Percentiles rank a stretch among this genome's conserved stretches.
Conservation (phyloP, 2,329 filamentous ascomycete species). For the Exutisphaerella laricina region DNA sequence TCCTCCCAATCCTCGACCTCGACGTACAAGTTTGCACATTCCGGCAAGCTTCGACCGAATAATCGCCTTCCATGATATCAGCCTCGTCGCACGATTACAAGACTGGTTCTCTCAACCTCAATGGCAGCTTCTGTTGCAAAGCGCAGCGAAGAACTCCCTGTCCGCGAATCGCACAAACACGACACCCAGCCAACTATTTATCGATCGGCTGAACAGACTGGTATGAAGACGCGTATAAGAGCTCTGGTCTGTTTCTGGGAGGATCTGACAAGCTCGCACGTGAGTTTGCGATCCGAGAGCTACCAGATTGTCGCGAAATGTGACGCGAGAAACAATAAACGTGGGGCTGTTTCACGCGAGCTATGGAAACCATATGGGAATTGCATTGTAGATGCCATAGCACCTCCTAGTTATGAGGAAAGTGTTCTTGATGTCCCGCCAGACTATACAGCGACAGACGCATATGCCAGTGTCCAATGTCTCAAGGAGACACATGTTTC, state of each 20-base stretch:
- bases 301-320: background rate
- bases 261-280: slow-evolving; percentile 9
- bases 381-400: slow-evolving; percentile 8
- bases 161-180: slow-evolving; percentile 39
- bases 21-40: too few species aligned
- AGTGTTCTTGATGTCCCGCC: slow-evolving; percentile 40
- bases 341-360: slow-evolving; percentile 14
- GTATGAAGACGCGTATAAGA: slow-evolving; percentile 29
- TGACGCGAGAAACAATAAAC: background rate
- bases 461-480: slow-evolving; percentile 12
- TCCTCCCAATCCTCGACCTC: background rate
- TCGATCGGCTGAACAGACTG: slow-evolving; percentile 42
- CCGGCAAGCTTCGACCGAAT: background rate
- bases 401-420: slow-evolving; percentile 43
- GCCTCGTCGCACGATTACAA: slow-evolving; percentile 24
- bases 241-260: slow-evolving; percentile 26
- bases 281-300: background rate
- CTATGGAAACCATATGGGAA: slow-evolving; percentile 16
- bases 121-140: slow-evolving; percentile 44
- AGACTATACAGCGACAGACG: slow-evolving; percentile 38
- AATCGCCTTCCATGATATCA: slow-evolving; percentile 33
- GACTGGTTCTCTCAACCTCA: slow-evolving; percentile 28
- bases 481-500: background rate
- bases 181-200: slow-evolving; percentile 41
- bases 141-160: slow-evolving; percentile 37